Evolutionary conservation across 1,284 basidiomycete genomes (phyloP).

Genomic region (Heliocybe sulcata): DNA sequence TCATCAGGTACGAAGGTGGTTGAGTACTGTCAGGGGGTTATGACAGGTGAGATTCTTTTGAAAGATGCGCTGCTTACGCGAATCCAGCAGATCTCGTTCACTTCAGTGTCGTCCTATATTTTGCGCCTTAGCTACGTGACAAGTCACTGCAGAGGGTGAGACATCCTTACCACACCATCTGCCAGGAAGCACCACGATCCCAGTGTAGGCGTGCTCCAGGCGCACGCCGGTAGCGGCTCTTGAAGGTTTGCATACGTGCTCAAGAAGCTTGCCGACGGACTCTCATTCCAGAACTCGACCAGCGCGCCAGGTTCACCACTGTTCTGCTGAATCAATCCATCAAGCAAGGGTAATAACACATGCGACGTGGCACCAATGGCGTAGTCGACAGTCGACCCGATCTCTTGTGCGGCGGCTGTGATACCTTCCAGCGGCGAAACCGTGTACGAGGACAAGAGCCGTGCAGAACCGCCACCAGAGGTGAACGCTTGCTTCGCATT

Average conservation of each 20-base stretch:
- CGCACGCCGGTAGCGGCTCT: slow-evolving; percentile 12
- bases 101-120: slow-evolving; percentile 17
- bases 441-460: slow-evolving; percentile 35
- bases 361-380: slow-evolving; percentile 29
- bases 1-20: slow-evolving; percentile 33
- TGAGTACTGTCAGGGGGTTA: slow-evolving; percentile 23
- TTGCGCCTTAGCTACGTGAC: no score
- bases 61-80: slow-evolving; percentile 20
- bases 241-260: slow-evolving; percentile 19
- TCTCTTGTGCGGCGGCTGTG: slow-evolving; percentile 26
- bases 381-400: slow-evolving; percentile 29
- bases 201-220: slow-evolving; percentile 29
- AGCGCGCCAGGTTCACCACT: slow-evolving; percentile 25
- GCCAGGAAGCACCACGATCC: slow-evolving; percentile 28
- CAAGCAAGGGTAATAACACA: slow-evolving; percentile 29
- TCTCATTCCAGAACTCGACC: slow-evolving; percentile 38
- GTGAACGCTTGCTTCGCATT: slow-evolving; percentile 45
- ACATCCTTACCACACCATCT: slow-evolving; percentile 25
- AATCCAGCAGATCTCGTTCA: slow-evolving; percentile 29
- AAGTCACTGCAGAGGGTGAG: slow-evolving; percentile 24
- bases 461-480: slow-evolving; percentile 48
- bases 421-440: slow-evolving; percentile 47
- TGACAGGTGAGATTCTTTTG: slow-evolving; percentile 1
- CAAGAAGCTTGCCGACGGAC: slow-evolving; percentile 25
- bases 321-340: slow-evolving; percentile 22